Evolutionary conservation across 1,284 basidiomycete genomes (phyloP).

Genomic region (Caloboletus firmus): DNA sequence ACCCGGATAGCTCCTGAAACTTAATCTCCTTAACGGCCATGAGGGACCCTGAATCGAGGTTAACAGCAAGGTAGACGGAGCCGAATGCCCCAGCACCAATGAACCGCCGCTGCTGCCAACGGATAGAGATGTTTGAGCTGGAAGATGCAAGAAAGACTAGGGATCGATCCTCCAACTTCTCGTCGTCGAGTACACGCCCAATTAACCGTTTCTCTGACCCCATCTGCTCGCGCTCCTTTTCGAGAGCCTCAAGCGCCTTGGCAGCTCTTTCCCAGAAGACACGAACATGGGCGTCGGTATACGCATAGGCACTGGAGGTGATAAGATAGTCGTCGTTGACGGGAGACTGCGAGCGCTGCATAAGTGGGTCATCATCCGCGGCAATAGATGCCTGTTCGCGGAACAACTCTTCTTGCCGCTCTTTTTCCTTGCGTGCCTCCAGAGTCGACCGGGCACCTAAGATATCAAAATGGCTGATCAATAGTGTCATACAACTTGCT

Average conservation of each 20-base stretch:
- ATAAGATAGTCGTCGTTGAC: slow-evolving; percentile 39
- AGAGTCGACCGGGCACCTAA: slow-evolving; percentile 87
- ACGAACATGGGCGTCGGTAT: slow-evolving; percentile 64
- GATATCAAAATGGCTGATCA: slow-evolving; percentile 98
- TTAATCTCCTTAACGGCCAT: slow-evolving; percentile 99
- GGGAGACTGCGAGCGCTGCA: slow-evolving; percentile 36
- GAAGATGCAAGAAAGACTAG: slow-evolving; percentile 90
- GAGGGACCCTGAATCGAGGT: slow-evolving; percentile 92
- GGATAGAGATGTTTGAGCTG: slow-evolving; percentile 91
- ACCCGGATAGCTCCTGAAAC: slow-evolving; percentile 87
- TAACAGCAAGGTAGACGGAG: slow-evolving; percentile 97
- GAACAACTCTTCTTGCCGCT: slow-evolving; percentile 74
- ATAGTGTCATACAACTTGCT: slow-evolving; percentile 92
- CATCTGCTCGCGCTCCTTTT: slow-evolving; percentile 58
- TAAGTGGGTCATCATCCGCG: slow-evolving; percentile 52
- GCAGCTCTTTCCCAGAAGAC: slow-evolving; percentile 73
- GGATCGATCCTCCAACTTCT: slow-evolving; percentile 88
- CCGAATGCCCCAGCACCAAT: slow-evolving; percentile 98
- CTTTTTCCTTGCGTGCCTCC: slow-evolving; percentile 88
- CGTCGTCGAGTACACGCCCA: slow-evolving; percentile 89
- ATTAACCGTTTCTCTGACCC: slow-evolving; percentile 72
- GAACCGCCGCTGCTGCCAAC: slow-evolving; percentile 98
- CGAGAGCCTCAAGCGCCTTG: slow-evolving; percentile 61
- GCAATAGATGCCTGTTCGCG: slow-evolving; percentile 58
- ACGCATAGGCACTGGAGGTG: slow-evolving; percentile 41